A percentile compares a stretch with the other conserved stretches of the same genome.
Conservation (phyloP, 2,329 filamentous ascomycete genomes). For the Tolypocladium album region DNA sequence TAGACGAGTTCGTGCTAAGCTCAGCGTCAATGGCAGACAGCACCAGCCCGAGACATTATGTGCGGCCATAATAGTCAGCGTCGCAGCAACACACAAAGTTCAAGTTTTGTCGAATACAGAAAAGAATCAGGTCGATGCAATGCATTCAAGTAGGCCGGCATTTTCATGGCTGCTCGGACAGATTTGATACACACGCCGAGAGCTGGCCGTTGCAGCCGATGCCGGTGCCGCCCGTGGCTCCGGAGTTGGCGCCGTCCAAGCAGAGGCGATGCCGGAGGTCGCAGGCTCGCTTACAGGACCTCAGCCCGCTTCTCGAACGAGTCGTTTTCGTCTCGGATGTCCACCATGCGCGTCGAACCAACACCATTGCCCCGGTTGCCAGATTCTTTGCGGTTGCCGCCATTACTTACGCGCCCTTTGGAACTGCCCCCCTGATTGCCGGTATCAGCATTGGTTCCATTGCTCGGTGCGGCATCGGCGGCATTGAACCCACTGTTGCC, state of each 20-base stretch:
- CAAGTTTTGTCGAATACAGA: not conserved
- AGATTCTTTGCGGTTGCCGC: constrained; percentile 11
- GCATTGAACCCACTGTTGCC: constrained; percentile 2
- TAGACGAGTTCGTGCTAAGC: not conserved
- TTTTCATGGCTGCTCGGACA: constrained; percentile 4
- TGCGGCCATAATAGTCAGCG: not conserved
- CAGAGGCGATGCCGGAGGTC: constrained; percentile 54
- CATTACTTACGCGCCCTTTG: constrained; percentile 1
- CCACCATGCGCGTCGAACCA: too few relatives aligned
- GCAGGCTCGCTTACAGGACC: constrained; percentile 51
- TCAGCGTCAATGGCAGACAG: not conserved
- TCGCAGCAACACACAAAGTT: not conserved
- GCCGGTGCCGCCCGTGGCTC: constrained; percentile 26
- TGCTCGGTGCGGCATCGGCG: not conserved
- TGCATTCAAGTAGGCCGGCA: not conserved
- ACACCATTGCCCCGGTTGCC: constrained; percentile 1
- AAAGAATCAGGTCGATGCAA: not conserved
- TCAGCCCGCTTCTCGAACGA: constrained; percentile 42
- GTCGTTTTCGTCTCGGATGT: not conserved
- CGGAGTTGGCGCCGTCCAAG: constrained; percentile 43
- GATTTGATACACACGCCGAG: constrained; percentile 25
- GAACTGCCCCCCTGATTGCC: constrained; percentile 1
- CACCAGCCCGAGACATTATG: not conserved
- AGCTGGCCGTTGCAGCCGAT: constrained; percentile 47
- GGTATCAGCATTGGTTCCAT: not conserved